A percentile compares a stretch with the other conserved stretches of the same genome.
phyloP scores from a whole-genome alignment of 2,329 filamentous ascomycete species.

The Orbilia brochopaga region DNA sequence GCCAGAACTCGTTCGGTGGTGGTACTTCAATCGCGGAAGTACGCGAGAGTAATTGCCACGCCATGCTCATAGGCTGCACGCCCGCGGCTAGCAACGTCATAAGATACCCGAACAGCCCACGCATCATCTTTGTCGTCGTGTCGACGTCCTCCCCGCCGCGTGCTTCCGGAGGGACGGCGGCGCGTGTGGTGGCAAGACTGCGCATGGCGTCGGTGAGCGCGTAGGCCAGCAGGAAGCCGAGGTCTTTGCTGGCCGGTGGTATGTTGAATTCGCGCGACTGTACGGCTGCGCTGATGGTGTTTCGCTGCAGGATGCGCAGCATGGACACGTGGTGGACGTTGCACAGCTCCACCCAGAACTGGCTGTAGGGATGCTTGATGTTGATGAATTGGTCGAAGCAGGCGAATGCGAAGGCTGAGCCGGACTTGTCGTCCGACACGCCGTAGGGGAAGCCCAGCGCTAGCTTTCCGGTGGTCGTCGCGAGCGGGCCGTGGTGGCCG shows the following conservation, averaged over 20 bases:
- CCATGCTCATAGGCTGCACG: slow-evolving; percentile 46
- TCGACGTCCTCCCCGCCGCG: slow-evolving; percentile 43
- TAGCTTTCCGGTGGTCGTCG: slow-evolving; percentile 20
- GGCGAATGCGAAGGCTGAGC: slow-evolving; percentile 42
- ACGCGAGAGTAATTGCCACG: slow-evolving; percentile 43
- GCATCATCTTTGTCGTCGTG: slow-evolving; percentile 48
- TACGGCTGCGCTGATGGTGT: slow-evolving; percentile 30
- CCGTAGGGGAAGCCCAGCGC: slow-evolving; percentile 38
- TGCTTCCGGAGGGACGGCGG: slow-evolving; percentile 33
- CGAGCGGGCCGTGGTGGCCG: slow-evolving; percentile 26
- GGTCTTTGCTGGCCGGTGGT: slow-evolving; percentile 34
- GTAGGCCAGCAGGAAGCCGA: slow-evolving; percentile 41
- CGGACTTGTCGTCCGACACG: slow-evolving; percentile 27
- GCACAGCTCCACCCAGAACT: slow-evolving; percentile 48
- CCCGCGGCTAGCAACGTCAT: slow-evolving; percentile 42
- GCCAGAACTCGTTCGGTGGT: slow-evolving; percentile 37
- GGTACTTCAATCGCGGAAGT: slow-evolving; percentile 27
- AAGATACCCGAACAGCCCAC: slow-evolving; percentile 45
- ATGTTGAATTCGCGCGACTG: slow-evolving; percentile 42
- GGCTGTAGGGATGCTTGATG: slow-evolving; percentile 48
- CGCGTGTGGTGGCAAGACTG: slow-evolving; percentile 27
- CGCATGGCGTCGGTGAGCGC: slow-evolving; percentile 41
- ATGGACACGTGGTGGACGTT: slow-evolving; percentile 50
- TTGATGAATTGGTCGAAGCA: slow-evolving; percentile 51
- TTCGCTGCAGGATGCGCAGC: slow-evolving; percentile 42